Percentiles rank a stretch among this genome's conserved stretches.
These are phyloP conservation scores for Gautieria morchelliformis DNA, from an alignment of 768 basidiomycete genomes.

Conservation along the genomic window DNA sequence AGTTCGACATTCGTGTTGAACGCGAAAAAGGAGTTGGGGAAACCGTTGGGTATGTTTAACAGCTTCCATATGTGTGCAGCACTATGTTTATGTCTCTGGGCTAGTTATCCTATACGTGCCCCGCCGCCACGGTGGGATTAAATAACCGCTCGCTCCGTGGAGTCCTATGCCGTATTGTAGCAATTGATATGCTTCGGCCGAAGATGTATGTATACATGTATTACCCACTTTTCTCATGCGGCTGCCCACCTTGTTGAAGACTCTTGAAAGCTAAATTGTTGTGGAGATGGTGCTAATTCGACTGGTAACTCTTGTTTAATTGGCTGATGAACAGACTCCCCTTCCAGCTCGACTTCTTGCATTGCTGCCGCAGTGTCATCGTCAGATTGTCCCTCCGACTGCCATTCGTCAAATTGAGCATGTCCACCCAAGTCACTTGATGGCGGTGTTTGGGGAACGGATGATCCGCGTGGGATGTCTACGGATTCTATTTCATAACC, in stretches of 20 bases:
- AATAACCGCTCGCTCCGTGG: too few species aligned
- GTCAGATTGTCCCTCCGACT: neutral
- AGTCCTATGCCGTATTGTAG: too few species aligned
- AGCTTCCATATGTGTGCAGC: neutral
- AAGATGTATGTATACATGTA: neutral
- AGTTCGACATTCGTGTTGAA: constrained; percentile 83
- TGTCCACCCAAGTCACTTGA: neutral
- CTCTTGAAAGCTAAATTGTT: neutral
- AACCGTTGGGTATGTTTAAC: constrained; percentile 58
- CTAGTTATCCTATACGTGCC: constrained; percentile 34
- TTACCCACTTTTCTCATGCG: neutral
- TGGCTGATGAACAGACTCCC: neutral
- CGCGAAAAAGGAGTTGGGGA: constrained; percentile 71
- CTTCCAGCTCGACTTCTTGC: neutral
- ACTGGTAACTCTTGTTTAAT: neutral
- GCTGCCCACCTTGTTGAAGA: constrained; percentile 2
- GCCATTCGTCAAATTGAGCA: neutral
- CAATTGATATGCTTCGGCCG: neutral
- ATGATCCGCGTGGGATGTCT: neutral
- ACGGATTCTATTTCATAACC: neutral
- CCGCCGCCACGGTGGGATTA: constrained; percentile 33
- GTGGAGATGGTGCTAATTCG: neutral
- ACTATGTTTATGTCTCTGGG: neutral
- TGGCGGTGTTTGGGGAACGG: neutral
- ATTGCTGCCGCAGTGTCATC: neutral